phyloP scores from a whole-genome alignment of 2,329 filamentous ascomycete species.

The Hymenoscyphus infarciens region DNA sequence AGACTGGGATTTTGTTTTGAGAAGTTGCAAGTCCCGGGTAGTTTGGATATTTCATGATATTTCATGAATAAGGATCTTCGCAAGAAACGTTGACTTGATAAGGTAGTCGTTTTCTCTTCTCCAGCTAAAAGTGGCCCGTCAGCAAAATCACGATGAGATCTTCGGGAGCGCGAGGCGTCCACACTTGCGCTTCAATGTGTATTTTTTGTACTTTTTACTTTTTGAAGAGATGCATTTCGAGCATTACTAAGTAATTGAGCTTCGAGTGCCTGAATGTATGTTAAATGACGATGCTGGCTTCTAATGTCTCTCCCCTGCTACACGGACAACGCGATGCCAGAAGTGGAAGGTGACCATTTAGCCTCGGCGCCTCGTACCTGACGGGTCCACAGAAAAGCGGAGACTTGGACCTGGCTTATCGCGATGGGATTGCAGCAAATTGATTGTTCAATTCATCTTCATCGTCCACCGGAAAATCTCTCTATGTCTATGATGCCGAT shows the following conservation, averaged over 20 bases:
- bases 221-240: background rate
- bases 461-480: background rate
- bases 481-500: background rate
- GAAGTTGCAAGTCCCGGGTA: too few relatives aligned
- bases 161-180: too few relatives aligned
- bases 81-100: too few relatives aligned
- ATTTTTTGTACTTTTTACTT: too few relatives aligned
- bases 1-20: conserved; percentile 27
- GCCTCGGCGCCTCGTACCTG: conserved; percentile 2
- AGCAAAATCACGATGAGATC: too few relatives aligned
- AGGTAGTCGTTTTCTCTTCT: too few relatives aligned
- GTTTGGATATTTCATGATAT: too few relatives aligned
- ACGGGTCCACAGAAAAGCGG: background rate
- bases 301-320: background rate
- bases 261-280: background rate
- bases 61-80: too few relatives aligned
- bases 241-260: background rate
- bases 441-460: background rate
- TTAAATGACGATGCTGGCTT: background rate
- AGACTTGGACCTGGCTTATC: background rate
- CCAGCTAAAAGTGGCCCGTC: too few relatives aligned
- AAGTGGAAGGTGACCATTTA: background rate
- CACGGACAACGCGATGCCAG: background rate
- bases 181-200: background rate
- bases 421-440: background rate